phyloP scores from a whole-genome alignment of 23 red algal genomes.

The Pyropia haitanensis region DNA sequence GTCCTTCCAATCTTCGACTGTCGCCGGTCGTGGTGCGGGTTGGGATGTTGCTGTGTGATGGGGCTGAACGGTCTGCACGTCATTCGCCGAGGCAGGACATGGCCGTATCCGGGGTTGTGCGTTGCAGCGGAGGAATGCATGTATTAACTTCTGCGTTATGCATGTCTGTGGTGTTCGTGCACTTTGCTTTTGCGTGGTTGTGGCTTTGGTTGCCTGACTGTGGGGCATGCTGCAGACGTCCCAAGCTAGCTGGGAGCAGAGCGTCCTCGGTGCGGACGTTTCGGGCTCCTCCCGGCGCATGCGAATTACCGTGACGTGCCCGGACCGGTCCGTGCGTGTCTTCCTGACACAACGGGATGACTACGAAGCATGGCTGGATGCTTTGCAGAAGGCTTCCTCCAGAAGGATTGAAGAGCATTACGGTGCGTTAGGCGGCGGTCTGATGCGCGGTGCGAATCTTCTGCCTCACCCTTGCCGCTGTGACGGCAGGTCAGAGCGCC shows the following conservation, averaged over 20 bases:
- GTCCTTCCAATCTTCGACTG: too few species aligned
- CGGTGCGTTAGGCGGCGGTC: not conserved
- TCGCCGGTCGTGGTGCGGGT: too few species aligned
- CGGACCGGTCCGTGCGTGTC: conserved; percentile 58
- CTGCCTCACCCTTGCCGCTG: too few species aligned
- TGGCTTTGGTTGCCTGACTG: not conserved
- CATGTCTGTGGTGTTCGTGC: not conserved
- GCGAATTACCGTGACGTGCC: conserved; percentile 50
- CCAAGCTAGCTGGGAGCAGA: conserved; percentile 53
- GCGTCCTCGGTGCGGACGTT: conserved; percentile 48
- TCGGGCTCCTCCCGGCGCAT: conserved; percentile 22
- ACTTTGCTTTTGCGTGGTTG: not conserved
- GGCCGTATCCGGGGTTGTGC: too few species aligned
- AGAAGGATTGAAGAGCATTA: conserved; percentile 77
- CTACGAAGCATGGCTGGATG: conserved; percentile 58
- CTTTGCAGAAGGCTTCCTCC: conserved; percentile 45
- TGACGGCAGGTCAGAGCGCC: too few species aligned
- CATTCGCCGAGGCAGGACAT: too few species aligned
- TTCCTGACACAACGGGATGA: conserved; percentile 37
- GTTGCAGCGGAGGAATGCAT: not conserved
- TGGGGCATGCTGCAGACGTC: conserved; percentile 3
- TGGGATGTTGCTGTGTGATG: too few species aligned
- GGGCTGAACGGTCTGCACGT: too few species aligned
- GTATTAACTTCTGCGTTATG: not conserved
- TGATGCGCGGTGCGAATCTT: too few species aligned